Conservation (phyloP, 2,329 filamentous ascomycete species). For the Fusarium oligoseptatum region DNA sequence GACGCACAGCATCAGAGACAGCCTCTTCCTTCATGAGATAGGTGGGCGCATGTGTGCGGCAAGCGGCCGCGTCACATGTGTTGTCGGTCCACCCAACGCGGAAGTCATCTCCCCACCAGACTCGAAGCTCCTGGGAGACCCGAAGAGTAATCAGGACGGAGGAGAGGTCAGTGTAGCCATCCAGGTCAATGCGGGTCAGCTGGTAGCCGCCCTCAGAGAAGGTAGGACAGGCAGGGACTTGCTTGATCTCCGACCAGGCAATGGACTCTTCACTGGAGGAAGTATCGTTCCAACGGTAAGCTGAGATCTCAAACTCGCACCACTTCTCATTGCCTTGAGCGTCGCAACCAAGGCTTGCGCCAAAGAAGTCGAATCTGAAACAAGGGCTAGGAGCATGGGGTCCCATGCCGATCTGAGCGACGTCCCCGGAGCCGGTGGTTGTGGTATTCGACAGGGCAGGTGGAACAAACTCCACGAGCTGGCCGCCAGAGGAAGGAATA, state of each 20-base stretch:
- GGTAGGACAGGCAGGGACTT: constrained; percentile 54
- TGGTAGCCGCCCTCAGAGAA: constrained; percentile 51
- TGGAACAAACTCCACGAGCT: constrained; percentile 57
- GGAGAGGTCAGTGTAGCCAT: constrained; percentile 55
- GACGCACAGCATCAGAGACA: constrained; percentile 48
- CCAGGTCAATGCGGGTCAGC: constrained; percentile 53
- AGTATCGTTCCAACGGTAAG: constrained; percentile 54
- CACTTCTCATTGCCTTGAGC: constrained; percentile 52
- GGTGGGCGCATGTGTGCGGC: constrained; percentile 47
- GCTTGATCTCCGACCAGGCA: constrained; percentile 57
- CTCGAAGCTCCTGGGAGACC: constrained; percentile 54
- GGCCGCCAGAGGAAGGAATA: constrained; percentile 55
- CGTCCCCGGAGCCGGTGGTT: constrained; percentile 48
- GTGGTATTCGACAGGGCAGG: constrained; percentile 49
- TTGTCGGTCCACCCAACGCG: constrained; percentile 58
- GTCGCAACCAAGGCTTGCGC: constrained; percentile 56
- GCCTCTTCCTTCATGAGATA: constrained; percentile 51
- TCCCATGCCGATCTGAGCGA: constrained; percentile 57
- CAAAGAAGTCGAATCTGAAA: constrained; percentile 57
- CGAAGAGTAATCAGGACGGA: constrained; percentile 55
- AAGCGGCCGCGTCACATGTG: constrained; percentile 54
- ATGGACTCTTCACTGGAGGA: constrained; percentile 52
- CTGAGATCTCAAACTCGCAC: constrained; percentile 59
- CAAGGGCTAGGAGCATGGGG: constrained; percentile 53
- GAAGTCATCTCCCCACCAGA: constrained; percentile 60